Conservation (phyloP, 352 stramenopile species). For the Phytophthora niederhauseri region DNA sequence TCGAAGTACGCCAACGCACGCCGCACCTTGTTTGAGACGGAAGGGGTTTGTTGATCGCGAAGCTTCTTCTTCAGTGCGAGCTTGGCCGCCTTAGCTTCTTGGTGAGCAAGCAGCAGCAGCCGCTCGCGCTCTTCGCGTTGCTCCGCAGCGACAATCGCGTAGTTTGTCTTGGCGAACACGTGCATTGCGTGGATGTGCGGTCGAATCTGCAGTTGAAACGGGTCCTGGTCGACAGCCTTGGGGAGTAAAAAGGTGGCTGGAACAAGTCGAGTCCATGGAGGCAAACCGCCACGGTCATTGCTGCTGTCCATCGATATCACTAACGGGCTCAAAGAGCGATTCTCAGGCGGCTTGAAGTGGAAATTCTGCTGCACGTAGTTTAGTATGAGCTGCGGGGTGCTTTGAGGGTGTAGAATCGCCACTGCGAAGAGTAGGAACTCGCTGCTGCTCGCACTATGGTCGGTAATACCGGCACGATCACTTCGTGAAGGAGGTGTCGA, state of each 20-base stretch:
- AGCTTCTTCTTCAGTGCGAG: constrained; percentile 50
- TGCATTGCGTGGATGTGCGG: constrained; percentile 66
- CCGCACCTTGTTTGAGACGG: constrained; percentile 58
- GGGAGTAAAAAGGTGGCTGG: constrained; percentile 48
- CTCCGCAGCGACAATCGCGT: constrained; percentile 51
- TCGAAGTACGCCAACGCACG: constrained; percentile 67
- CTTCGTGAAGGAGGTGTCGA: constrained; percentile 7
- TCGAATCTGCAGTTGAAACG: constrained; percentile 60
- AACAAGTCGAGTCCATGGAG: constrained; percentile 28
- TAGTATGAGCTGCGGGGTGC: constrained; percentile 59
- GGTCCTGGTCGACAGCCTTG: constrained; percentile 48
- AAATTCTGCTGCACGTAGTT: constrained; percentile 85
- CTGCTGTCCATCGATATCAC: constrained; percentile 21
- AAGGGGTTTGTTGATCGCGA: constrained; percentile 33
- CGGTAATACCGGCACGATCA: constrained; percentile 4
- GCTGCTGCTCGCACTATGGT: constrained; percentile 8
- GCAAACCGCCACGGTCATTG: constrained; percentile 25
- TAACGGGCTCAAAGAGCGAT: constrained; percentile 9
- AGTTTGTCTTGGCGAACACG: constrained; percentile 43
- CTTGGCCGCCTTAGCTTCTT: constrained; percentile 57
- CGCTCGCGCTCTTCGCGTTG: constrained; percentile 55
- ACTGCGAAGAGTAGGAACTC: constrained; percentile 79
- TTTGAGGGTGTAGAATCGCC: constrained; percentile 59
- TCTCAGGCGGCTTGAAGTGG: constrained; percentile 49
- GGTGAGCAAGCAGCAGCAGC: constrained; percentile 52